phyloP scores from a whole-genome alignment of 495 filamentous ascomycete genomes.

The Annulohypoxylon nitens region DNA sequence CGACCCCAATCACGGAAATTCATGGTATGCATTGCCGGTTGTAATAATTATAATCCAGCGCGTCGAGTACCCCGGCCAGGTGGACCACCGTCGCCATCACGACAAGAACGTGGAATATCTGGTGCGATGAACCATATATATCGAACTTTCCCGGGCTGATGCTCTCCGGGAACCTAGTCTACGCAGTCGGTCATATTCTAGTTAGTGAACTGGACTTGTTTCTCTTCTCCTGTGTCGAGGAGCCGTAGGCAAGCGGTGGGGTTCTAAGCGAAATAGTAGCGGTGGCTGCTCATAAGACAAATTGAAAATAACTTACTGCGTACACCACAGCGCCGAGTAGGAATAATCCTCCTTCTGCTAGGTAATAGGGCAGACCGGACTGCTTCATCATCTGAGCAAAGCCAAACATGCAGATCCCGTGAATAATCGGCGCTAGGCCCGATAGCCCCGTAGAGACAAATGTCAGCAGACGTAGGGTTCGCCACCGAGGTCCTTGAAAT shows the following conservation, averaged over 20 bases:
- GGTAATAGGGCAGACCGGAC: constrained; percentile 62
- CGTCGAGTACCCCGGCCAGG: constrained; percentile 68
- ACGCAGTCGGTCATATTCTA: constrained; percentile 30
- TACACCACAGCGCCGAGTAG: constrained; percentile 58
- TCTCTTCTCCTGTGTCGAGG: too few relatives aligned
- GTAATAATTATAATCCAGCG: constrained; percentile 64
- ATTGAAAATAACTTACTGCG: constrained; percentile 53
- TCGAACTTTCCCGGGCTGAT: constrained; percentile 65
- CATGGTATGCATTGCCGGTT: constrained; percentile 44
- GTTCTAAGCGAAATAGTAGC: background rate
- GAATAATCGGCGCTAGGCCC: constrained; percentile 62
- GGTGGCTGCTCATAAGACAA: constrained; percentile 15
- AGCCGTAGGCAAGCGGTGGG: background rate
- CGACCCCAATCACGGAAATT: background rate
- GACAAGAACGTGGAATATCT: constrained; percentile 75
- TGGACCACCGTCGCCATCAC: constrained; percentile 71
- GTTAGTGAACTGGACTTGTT: constrained; percentile 31
- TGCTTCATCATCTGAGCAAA: constrained; percentile 55
- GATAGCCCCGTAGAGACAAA: constrained; percentile 64
- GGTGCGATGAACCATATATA: constrained; percentile 72
- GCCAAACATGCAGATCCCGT: constrained; percentile 60
- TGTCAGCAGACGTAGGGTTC: constrained; percentile 53
- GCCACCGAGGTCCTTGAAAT: constrained; percentile 58
- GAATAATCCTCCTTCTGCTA: constrained; percentile 54
- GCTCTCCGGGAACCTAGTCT: constrained; percentile 58